Conservation (phyloP, 192 early-diverging fungal genomes). For the Phycomyces blakesleeanus region DNA sequence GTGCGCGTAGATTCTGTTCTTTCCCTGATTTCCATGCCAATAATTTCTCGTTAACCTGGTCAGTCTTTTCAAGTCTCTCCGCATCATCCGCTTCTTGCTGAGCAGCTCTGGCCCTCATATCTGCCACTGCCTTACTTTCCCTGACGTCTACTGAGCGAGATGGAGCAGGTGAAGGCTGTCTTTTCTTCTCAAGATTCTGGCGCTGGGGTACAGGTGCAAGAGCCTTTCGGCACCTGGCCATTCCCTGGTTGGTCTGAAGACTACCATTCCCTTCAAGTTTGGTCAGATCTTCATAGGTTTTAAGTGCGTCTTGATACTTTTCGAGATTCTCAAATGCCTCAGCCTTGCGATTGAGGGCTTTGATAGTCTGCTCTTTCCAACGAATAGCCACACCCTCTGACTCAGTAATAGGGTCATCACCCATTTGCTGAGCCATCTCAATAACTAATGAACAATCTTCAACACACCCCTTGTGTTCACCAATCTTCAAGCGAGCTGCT, state of each 20-base stretch:
- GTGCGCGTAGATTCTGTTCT: slow-evolving; percentile 84
- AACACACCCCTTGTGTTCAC: slow-evolving; percentile 69
- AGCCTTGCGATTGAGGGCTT: slow-evolving; percentile 73
- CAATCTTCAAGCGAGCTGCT: slow-evolving; percentile 73
- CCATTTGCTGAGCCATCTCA: slow-evolving; percentile 30
- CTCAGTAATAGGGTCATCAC: slow-evolving; percentile 10
- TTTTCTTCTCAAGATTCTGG: slow-evolving; percentile 5
- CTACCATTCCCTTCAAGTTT: slow-evolving; percentile 34
- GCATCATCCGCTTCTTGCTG: slow-evolving; percentile 73
- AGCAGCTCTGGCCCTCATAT: slow-evolving; percentile 70
- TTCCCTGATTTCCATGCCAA: slow-evolving; percentile 81
- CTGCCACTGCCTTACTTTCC: slow-evolving; percentile 55
- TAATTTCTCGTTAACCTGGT: slow-evolving; percentile 75
- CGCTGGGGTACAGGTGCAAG: slow-evolving; percentile 15
- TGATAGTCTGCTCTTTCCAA: slow-evolving; percentile 60
- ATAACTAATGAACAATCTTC: slow-evolving; percentile 61
- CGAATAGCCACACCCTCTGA: slow-evolving; percentile 32
- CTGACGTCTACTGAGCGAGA: slow-evolving; percentile 5
- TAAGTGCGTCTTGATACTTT: slow-evolving; percentile 69
- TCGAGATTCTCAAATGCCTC: slow-evolving; percentile 80
- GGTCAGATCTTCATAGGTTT: slow-evolving; percentile 49
- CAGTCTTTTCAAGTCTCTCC: slow-evolving; percentile 67
- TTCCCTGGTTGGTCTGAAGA: slow-evolving; percentile 36
- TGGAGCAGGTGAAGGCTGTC: background rate
- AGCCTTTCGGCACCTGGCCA: slow-evolving; percentile 48